phyloP scores from a whole-genome alignment of 176 grass and related monocot genomes.

The Bonia amplexicaulis region DNA sequence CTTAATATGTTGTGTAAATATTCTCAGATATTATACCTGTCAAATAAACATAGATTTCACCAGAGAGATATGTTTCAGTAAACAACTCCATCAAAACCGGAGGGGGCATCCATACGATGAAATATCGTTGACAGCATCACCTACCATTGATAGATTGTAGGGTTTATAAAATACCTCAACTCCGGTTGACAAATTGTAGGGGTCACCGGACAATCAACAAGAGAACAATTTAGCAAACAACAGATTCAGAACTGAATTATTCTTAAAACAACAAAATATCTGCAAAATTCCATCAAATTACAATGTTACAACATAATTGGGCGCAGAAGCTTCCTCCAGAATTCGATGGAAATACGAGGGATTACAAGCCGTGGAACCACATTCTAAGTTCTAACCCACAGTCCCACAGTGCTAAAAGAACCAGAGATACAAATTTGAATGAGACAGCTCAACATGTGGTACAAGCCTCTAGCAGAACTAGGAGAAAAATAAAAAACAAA shows the following conservation, averaged over 20 bases:
- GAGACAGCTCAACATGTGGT: slow-evolving; percentile 13
- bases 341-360: not conserved
- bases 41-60: not conserved
- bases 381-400: slow-evolving; percentile 25
- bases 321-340: not conserved
- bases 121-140: not conserved
- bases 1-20: not conserved
- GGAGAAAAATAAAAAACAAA: not conserved
- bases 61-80: not conserved
- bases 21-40: not conserved
- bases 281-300: slow-evolving; percentile 29
- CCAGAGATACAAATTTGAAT: slow-evolving; percentile 13
- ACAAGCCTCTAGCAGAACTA: slow-evolving; percentile 28
- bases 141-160: not conserved
- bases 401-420: slow-evolving; percentile 19
- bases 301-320: slow-evolving; percentile 25
- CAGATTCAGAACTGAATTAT: not conserved
- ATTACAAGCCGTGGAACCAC: slow-evolving; percentile 15
- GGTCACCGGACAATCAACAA: not conserved
- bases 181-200: not conserved
- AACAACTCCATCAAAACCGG: not conserved
- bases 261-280: slow-evolving; percentile 18
- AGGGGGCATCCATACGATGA: not conserved
- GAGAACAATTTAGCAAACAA: not conserved
- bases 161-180: not conserved